Base-by-base conservation (phyloP, 2,329 filamentous ascomycete species). In the Shiraia sp. region DNA sequence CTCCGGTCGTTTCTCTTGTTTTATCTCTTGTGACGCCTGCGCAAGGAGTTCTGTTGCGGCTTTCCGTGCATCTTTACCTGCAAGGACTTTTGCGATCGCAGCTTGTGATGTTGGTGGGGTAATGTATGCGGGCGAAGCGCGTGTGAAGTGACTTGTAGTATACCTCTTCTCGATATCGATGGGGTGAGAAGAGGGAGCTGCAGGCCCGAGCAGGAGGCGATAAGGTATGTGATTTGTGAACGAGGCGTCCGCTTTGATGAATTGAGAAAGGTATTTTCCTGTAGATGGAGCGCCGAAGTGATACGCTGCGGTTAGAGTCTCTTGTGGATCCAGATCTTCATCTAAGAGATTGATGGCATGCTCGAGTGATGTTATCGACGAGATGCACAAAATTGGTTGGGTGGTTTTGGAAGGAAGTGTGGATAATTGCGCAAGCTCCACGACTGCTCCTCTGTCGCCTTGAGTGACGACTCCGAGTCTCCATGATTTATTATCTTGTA, bases 231-330 rank as follows among this genome's bases (percentile, higher is more conserved):
- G 76, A 58, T 85, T 85, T 40, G 80, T 67, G 55, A 77, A 79
- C 0, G 77, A 75, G 1, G 75, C 58, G 10, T 75, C 66, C 2
- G 79, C 70, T 7, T 71, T 55, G 25, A 84, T 65, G 59, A 79
- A 82, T 49, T 85, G 79, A 6, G 73, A 71, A 4, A 85, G 69
- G 48, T 85, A 86, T 57, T 85, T 85, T 12, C 75, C 79, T 2
- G 76, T 66, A 2, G 68, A 48, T 0, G 75, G 68, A 15, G 68
- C 67, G 8, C 75, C 74, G 56, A 82, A 85, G 47, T 79, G 69
- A 51, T 81, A 83, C 2, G 74, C 69, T 14, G 77, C 77, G 1
- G 75, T 62, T 1, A 77, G 53, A 2, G 32, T 48, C 0, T 50
- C 30, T 44, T 44, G 30, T 2, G 41, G 29, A 2, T 49, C 61